phyloP scores from a whole-genome alignment of 768 basidiomycete species.

The Termitomyces sp. region DNA sequence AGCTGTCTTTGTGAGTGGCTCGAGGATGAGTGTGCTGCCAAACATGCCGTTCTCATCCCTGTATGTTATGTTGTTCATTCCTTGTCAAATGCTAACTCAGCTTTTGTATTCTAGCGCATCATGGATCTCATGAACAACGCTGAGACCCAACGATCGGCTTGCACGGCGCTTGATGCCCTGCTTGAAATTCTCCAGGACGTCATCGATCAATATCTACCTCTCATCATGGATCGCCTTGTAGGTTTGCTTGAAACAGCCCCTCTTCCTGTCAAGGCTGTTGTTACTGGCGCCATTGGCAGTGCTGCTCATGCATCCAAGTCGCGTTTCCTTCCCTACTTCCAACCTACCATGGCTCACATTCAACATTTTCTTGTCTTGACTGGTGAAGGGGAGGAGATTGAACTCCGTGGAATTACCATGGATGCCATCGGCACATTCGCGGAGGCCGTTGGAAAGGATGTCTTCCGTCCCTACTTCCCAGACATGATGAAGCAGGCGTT shows the following conservation, averaged over 20 bases:
- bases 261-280: constrained; percentile 85
- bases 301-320: constrained; percentile 94
- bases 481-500: constrained; percentile 95
- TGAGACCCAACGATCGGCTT: constrained; percentile 86
- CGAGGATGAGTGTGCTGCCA: constrained; percentile 83
- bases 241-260: constrained; percentile 84
- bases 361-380: constrained; percentile 83
- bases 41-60: constrained; percentile 82
- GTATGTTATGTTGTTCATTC: constrained; percentile 35
- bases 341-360: constrained; percentile 82
- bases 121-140: constrained; percentile 88
- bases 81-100: neutral
- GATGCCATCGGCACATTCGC: constrained; percentile 99
- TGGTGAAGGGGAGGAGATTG: constrained; percentile 86
- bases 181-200: constrained; percentile 90
- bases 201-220: constrained; percentile 85
- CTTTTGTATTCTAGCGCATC: constrained; percentile 52
- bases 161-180: constrained; percentile 93
- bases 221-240: constrained; percentile 92
- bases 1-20: constrained; percentile 97
- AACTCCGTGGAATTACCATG: constrained; percentile 95
- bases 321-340: constrained; percentile 91
- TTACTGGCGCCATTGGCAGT: constrained; percentile 96
- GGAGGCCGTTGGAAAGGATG: constrained; percentile 91
- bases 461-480: constrained; percentile 94